Evolutionary conservation across 371 early-diverging fungal genomes (phyloP).

Genomic region (Dinochytrium kinnereticum): DNA sequence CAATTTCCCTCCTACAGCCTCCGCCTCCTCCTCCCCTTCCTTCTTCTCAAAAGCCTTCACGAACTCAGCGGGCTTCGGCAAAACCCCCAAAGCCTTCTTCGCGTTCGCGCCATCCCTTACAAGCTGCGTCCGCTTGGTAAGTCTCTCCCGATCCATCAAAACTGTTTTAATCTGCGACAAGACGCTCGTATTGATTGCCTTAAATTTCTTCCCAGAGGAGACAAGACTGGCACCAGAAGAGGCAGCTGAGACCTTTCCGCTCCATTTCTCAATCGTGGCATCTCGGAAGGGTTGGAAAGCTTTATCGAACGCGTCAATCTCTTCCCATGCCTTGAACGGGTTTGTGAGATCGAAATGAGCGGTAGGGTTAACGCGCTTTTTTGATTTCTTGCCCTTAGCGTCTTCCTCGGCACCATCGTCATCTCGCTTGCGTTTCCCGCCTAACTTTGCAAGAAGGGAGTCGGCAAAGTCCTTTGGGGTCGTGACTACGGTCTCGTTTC

Average conservation of each 20-base stretch:
- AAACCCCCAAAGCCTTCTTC: constrained; percentile 40
- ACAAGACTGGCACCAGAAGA: constrained; percentile 62
- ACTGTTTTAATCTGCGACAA: constrained; percentile 75
- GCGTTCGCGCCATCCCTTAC: constrained; percentile 42
- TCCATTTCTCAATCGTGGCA: constrained; percentile 91
- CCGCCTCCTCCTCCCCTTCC: constrained; percentile 18
- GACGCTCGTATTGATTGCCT: constrained; percentile 79
- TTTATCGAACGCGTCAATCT: constrained; percentile 33
- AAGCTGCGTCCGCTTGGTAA: constrained; percentile 85
- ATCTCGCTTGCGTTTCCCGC: constrained; percentile 26
- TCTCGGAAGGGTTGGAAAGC: constrained; percentile 78
- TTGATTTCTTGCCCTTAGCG: constrained; percentile 33
- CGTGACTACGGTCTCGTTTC: constrained; percentile 28
- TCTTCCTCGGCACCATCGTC: constrained; percentile 22
- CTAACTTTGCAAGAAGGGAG: neutral
- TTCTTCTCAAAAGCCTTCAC: constrained; percentile 30
- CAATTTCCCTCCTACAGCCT: constrained; percentile 10
- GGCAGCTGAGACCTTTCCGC: constrained; percentile 81
- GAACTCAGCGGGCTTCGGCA: constrained; percentile 4
- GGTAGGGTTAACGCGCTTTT: constrained; percentile 1
- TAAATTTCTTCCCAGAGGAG: constrained; percentile 75
- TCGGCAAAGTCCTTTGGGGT: constrained; percentile 17
- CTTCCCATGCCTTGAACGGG: constrained; percentile 19
- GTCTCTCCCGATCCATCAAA: constrained; percentile 72
- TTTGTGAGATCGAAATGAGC: neutral